Conservation (phyloP, 129 eudicot genomes). For the Erigeron canadensis region DNA sequence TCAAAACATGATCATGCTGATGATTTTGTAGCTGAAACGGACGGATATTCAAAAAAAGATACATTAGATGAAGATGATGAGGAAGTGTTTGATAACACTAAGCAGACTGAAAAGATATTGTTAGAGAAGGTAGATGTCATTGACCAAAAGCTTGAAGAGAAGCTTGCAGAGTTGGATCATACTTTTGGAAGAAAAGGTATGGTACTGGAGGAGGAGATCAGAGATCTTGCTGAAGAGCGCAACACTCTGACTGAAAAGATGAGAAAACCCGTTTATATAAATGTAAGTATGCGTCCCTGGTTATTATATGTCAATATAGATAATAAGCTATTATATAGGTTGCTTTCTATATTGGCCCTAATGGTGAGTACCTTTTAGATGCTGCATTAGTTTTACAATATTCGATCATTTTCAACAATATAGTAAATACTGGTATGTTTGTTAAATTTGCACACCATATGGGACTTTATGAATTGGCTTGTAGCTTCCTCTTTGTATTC, state of each 20-base stretch:
- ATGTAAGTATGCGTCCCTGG: constrained; percentile 44
- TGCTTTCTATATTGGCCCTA: too few species aligned
- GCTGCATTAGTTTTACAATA: too few species aligned
- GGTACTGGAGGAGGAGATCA: constrained; percentile 82
- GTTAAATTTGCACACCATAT: neutral
- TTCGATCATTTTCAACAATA: too few species aligned
- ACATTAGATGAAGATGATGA: constrained; percentile 35
- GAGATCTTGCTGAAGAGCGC: constrained; percentile 95
- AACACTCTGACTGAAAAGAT: constrained; percentile 79
- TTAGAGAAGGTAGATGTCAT: constrained; percentile 63
- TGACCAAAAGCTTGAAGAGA: constrained; percentile 73
- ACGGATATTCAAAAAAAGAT: constrained; percentile 32
- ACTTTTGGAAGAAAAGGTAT: constrained; percentile 91
- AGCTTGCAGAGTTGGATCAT: constrained; percentile 67
- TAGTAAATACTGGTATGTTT: too few species aligned
- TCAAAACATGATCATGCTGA: constrained; percentile 35
- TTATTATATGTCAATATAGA: neutral
- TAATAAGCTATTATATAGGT: too few species aligned
- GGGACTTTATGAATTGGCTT: constrained; percentile 12
- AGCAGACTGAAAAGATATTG: constrained; percentile 68
- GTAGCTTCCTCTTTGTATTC: neutral
- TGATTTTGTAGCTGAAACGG: constrained; percentile 42
- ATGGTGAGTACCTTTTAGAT: too few species aligned
- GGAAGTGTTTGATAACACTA: constrained; percentile 66
- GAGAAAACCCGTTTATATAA: constrained; percentile 72